Evolutionary conservation across 1,284 basidiomycete genomes (phyloP), one percentile per base, ranked within the genome.

Genomic region (Retiboletus flavoniger): DNA sequence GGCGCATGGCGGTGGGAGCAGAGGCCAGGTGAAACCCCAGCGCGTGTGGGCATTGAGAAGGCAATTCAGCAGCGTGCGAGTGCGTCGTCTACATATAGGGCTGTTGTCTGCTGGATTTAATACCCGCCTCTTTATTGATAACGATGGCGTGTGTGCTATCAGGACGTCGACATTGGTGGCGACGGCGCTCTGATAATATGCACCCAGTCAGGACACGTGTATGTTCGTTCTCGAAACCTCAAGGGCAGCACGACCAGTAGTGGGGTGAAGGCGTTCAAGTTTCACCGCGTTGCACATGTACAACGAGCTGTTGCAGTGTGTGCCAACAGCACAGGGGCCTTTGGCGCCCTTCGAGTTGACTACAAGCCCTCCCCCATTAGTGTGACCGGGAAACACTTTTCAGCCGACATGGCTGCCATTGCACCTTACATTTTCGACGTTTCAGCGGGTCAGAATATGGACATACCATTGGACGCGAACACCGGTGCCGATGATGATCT

Each of bases 151-250:
- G 53, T 43, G 34, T 31, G 31, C 28, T 45, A 66, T 16, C 67
- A 89, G 80, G 95, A 98, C 67, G 89, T 96, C 8, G 95, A 93
- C 0, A 79, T 98, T 19, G 93, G 95, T 14, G 76, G 84, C 1
- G 94, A 98, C 61, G 93, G 95, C 2, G 84, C 89, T 7, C 83
- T 98, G 63, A 89, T 98, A 63, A 81, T 98, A 40, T 97, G 93
- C 72, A 98, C 96, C 0, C 86, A 90, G 61, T 95, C 95, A 1
- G 96, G 96, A 0, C 95, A 98, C 63, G 95, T 98, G 29, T 98
- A 92, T 64, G 81, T 95, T 21, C 85, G 93, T 26, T 81, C 85
- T 17, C 82, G 91, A 14, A 81, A 75, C 54, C 62, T 74, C 29
- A 81, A 80, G 66, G 65, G 70, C 13, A 68, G 67, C 26, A 68